A percentile compares a stretch with the other conserved stretches of the same genome.
These are phyloP conservation scores for Monilinia fructigena DNA, from an alignment of 2,329 filamentous ascomycete genomes.

Conservation along the genomic window DNA sequence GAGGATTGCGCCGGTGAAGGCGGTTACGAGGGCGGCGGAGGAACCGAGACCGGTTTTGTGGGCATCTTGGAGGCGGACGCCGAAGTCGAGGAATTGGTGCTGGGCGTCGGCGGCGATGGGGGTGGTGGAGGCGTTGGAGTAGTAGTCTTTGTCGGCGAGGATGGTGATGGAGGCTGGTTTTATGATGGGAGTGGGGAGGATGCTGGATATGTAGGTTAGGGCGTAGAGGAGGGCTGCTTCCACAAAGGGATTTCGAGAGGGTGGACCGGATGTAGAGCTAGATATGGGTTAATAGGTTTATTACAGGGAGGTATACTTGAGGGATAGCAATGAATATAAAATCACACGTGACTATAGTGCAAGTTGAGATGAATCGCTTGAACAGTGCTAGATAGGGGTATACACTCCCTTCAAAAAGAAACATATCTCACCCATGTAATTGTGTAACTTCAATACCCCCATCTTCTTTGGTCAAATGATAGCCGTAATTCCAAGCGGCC, in stretches of 20 bases:
- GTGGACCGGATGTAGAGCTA: conserved; percentile 22
- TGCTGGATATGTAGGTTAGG: conserved; percentile 70
- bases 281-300: conserved; percentile 11
- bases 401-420: conserved; percentile 19
- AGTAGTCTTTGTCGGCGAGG: conserved; percentile 94
- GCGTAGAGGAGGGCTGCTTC: conserved; percentile 87
- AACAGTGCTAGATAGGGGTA: not conserved
- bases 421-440: conserved; percentile 64
- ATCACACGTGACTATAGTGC: conserved; percentile 18
- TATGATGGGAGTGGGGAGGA: conserved; percentile 49
- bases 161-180: conserved; percentile 75
- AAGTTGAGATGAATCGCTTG: conserved; percentile 11
- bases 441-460: conserved; percentile 83
- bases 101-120: conserved; percentile 39
- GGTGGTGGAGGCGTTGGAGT: conserved; percentile 64
- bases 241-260: conserved; percentile 76
- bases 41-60: conserved; percentile 97
- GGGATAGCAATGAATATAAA: not conserved
- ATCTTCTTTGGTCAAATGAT: conserved; percentile 64
- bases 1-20: conserved; percentile 75
- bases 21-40: conserved; percentile 88
- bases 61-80: conserved; percentile 70
- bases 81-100: conserved; percentile 72
- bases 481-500: conserved; percentile 85
- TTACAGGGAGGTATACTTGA: not conserved